Evolutionary conservation across 495 filamentous ascomycete species (phyloP), one percentile per base, ranked within the genome.

Genomic region (Symbiotaphrina buchneri): DNA sequence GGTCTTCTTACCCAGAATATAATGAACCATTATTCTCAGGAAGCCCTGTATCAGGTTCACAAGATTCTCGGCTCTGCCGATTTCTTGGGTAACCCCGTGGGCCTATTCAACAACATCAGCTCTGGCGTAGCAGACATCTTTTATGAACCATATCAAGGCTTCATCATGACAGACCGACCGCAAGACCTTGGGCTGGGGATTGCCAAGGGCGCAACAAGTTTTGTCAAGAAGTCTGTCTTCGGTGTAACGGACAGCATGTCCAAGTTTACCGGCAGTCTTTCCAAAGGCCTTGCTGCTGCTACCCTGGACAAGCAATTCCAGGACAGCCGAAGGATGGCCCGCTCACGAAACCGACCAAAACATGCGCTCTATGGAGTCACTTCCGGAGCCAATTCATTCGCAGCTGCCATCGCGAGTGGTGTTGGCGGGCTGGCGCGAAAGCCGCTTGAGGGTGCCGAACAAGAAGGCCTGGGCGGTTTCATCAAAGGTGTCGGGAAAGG

Each of bases 231-330:
- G 48, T 91, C 84, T 0, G 83, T 97, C 15, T 97, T 92, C 49
- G 87, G 87, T 27, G 75, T 97, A 45, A 84, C 73, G 5, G 87
- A 97, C 47, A 90, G 80, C 42, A 76, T 97, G 52, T 83, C 84
- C 28, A 97, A 95, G 49, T 68, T 93, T 45, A 94, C 87, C 2
- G 87, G 87, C 31, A 85, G 78, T 53, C 83, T 97, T 53, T 85
- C 83, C 42, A 97, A 97, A 53, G 87, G 74, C 41, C 71, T 97
- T 28, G 76, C 90, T 8, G 84, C 81, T 20, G 90, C 90, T 0
- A 94, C 84, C 13, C 63, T 97, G 39, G 87, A 97, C 56, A 95
- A 97, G 50, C 85, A 97, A 46, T 97, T 91, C 54, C 87, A 97
- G 49, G 81, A 94, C 48, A 70, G 84, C 41, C 73, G 87, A 28